These are phyloP conservation scores for Pleoardoris graminearum DNA, from an alignment of 2,329 filamentous ascomycete species.

Conservation along the genomic window DNA sequence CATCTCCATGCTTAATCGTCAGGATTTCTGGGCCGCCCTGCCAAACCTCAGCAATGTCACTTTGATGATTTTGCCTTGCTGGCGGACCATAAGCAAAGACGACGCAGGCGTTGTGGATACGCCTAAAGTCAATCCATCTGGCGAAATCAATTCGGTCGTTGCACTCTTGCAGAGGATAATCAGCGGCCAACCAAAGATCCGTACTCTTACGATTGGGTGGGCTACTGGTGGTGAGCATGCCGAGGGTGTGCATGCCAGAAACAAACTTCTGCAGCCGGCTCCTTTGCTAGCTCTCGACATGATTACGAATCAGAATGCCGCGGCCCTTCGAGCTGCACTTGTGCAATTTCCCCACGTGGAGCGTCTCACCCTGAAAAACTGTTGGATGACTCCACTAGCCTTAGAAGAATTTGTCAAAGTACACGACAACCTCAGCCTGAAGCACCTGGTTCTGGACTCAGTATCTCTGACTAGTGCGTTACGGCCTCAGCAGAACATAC, in stretches of 20 bases:
- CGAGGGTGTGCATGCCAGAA: conserved; percentile 63
- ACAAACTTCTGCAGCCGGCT: conserved; percentile 64
- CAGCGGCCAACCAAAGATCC: conserved; percentile 55
- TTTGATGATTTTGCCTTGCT: conserved; percentile 67
- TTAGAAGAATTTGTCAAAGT: conserved; percentile 57
- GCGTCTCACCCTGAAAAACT: conserved; percentile 67
- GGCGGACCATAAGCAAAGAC: conserved; percentile 62
- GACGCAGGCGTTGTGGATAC: conserved; percentile 57
- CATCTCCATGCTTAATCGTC: conserved; percentile 58
- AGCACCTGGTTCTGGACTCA: conserved; percentile 63
- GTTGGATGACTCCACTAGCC: conserved; percentile 66
- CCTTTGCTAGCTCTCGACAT: conserved; percentile 51
- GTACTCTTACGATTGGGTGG: conserved; percentile 67
- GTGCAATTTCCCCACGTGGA: conserved; percentile 61
- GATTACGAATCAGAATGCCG: conserved; percentile 15
- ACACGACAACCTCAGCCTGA: conserved; percentile 54
- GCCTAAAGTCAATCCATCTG: conserved; percentile 54
- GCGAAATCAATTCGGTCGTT: conserved; percentile 57
- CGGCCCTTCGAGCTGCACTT: conserved; percentile 35
- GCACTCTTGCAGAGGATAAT: conserved; percentile 58
- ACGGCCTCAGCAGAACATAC: conserved; percentile 15
- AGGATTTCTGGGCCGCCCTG: conserved; percentile 65
- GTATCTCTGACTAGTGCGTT: conserved; percentile 61
- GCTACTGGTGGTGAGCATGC: conserved; percentile 69
- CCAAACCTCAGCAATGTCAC: conserved; percentile 59